phyloP scores from a whole-genome alignment of 306 rosid species.

The Acmispon strigosus region DNA sequence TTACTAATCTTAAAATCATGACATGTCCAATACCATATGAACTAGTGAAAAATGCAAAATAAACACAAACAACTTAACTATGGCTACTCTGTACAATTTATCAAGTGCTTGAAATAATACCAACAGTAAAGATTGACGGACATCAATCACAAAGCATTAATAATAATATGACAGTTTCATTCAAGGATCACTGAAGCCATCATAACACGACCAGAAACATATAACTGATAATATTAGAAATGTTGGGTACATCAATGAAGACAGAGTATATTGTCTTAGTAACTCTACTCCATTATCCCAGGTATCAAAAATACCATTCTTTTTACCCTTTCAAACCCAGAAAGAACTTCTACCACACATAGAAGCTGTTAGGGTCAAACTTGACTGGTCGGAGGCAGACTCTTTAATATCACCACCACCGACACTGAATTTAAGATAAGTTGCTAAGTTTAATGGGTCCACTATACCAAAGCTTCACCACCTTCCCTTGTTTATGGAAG shows the following conservation, averaged over 20 bases:
- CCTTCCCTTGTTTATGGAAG: slow-evolving; percentile 58
- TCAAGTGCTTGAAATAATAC: not conserved
- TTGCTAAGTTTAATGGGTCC: slow-evolving; percentile 37
- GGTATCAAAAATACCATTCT: slow-evolving; percentile 30
- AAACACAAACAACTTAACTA: not conserved
- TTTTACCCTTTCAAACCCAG: slow-evolving; percentile 26
- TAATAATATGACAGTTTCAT: slow-evolving; percentile 22
- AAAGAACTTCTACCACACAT: slow-evolving; percentile 26
- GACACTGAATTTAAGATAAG: slow-evolving; percentile 25
- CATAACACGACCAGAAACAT: slow-evolving; percentile 34
- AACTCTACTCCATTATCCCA: slow-evolving; percentile 24
- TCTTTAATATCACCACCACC: slow-evolving; percentile 53
- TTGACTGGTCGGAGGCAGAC: slow-evolving; percentile 31
- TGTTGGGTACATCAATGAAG: slow-evolving; percentile 34
- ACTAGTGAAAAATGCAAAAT: not conserved
- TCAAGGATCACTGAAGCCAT: slow-evolving; percentile 29
- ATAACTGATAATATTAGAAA: slow-evolving; percentile 19
- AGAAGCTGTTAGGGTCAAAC: slow-evolving; percentile 44
- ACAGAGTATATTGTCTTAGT: slow-evolving; percentile 19
- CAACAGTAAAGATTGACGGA: not conserved
- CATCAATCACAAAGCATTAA: slow-evolving; percentile 34
- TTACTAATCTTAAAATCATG: not conserved
- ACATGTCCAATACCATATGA: not conserved
- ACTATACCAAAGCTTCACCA: slow-evolving; percentile 49
- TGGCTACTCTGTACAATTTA: not conserved